phyloP scores from a whole-genome alignment of 2,329 filamentous ascomycete species.

The Fusarium setosum region DNA sequence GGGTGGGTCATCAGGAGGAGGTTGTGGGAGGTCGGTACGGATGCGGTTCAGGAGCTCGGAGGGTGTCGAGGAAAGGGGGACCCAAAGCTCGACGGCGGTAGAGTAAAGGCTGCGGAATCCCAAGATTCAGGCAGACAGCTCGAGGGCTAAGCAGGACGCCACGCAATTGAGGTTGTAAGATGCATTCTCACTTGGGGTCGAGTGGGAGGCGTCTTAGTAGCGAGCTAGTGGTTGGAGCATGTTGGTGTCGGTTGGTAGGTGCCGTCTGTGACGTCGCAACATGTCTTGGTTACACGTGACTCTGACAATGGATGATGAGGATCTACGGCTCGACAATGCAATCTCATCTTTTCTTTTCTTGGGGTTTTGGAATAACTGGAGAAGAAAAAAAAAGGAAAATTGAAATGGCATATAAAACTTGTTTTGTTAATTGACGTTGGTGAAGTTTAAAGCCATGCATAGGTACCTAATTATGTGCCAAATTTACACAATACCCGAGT shows the following conservation, averaged over 20 bases:
- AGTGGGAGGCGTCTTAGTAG: background rate
- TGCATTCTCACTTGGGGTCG: slow-evolving; percentile 22
- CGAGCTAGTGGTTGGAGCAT: background rate
- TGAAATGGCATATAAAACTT: too few species aligned
- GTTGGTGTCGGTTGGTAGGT: background rate
- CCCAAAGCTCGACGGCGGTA: background rate
- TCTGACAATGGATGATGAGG: slow-evolving; percentile 5
- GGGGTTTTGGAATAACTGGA: too few species aligned
- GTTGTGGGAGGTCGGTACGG: slow-evolving; percentile 3
- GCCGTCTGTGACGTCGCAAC: background rate
- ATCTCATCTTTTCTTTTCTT: background rate
- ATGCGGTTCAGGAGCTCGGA: background rate
- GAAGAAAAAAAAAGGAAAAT: too few species aligned
- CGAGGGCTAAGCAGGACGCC: slow-evolving; percentile 19
- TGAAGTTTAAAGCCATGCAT: too few species aligned
- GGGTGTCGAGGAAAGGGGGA: background rate
- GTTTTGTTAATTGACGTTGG: background rate
- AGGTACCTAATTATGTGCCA: too few species aligned
- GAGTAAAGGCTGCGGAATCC: background rate
- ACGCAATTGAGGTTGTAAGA: slow-evolving; percentile 11
- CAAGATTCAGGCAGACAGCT: slow-evolving; percentile 1
- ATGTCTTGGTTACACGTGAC: slow-evolving; percentile 37
- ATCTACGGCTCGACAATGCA: background rate
- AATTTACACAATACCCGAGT: background rate
- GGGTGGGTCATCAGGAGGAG: slow-evolving; percentile 40